Percentiles rank a stretch among this genome's conserved stretches.
Conservation (phyloP, 2,329 filamentous ascomycete species). For the Magnaporthiopsis incrustans region DNA sequence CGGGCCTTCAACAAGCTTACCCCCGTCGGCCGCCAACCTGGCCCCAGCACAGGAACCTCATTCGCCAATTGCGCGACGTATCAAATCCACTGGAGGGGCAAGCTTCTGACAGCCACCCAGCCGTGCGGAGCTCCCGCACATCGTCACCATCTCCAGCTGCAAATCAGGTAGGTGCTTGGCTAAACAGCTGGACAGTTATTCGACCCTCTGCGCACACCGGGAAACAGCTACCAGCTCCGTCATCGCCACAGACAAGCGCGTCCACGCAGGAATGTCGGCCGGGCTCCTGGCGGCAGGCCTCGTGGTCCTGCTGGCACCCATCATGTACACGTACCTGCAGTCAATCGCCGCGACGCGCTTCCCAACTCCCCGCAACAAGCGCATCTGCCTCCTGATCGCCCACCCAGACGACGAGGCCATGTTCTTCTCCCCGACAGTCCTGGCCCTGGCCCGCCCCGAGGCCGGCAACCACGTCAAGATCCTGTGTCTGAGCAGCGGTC, state of each 20-base stretch:
- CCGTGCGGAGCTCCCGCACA: not conserved
- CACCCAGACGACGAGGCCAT: slow-evolving; percentile 99
- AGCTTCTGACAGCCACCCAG: not conserved
- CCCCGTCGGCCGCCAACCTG: not conserved
- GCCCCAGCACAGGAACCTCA: not conserved
- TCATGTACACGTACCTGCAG: slow-evolving; percentile 45
- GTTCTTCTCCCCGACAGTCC: slow-evolving; percentile 90
- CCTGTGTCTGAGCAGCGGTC: slow-evolving; percentile 80
- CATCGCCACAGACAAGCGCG: no score
- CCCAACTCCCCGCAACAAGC: slow-evolving; percentile 68
- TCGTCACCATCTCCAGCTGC: not conserved
- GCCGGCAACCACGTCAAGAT: slow-evolving; percentile 90
- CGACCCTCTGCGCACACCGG: no score
- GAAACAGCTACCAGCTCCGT: not conserved
- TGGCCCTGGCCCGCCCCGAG: slow-evolving; percentile 72
- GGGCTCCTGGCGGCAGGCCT: slow-evolving; percentile 21
- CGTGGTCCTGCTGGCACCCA: slow-evolving; percentile 32
- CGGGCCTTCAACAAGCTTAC: not conserved
- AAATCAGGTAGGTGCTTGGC: not conserved
- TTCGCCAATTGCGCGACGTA: not conserved
- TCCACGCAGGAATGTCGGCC: slow-evolving; percentile 1
- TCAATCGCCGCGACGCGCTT: slow-evolving; percentile 42
- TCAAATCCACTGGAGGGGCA: not conserved
- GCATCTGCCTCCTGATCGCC: slow-evolving; percentile 86
- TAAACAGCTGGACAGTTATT: not conserved